These are phyloP conservation scores for Phoma herbarum DNA, from an alignment of 2,329 filamentous ascomycete genomes.

Conservation along the genomic window DNA sequence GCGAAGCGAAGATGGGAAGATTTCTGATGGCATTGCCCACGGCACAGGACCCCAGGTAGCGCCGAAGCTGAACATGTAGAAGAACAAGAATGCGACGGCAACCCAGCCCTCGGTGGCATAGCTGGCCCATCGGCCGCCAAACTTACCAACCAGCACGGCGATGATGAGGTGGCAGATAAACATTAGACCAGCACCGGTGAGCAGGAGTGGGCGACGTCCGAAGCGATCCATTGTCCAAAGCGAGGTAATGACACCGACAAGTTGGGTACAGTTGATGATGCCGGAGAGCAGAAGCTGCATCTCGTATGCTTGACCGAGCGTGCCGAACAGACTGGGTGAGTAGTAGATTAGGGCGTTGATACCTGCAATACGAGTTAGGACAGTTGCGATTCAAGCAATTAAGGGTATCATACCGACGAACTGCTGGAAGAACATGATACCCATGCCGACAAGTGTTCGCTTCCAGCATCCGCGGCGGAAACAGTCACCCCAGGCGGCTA, in stretches of 20 bases:
- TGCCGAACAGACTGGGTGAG: constrained; percentile 67
- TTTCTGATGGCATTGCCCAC: constrained; percentile 63
- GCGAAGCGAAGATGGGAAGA: constrained; percentile 68
- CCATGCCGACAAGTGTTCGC: constrained; percentile 54
- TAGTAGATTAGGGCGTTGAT: constrained; percentile 66
- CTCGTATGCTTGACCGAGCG: constrained; percentile 65
- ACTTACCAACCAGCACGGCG: constrained; percentile 64
- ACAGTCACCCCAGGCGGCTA: constrained; percentile 58
- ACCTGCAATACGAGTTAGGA: not conserved
- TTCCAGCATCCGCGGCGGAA: constrained; percentile 57
- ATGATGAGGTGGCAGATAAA: constrained; percentile 63
- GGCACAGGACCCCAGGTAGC: constrained; percentile 65
- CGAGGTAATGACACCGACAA: constrained; percentile 52
- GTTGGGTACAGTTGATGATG: constrained; percentile 65
- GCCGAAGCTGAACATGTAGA: constrained; percentile 71
- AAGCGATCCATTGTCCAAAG: constrained; percentile 57
- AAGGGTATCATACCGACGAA: not conserved
- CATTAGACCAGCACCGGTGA: constrained; percentile 58
- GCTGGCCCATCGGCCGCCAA: constrained; percentile 59
- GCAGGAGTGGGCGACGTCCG: constrained; percentile 52
- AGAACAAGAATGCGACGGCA: constrained; percentile 66
- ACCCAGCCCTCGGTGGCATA: constrained; percentile 64
- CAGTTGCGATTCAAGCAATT: not conserved
- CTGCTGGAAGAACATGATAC: constrained; percentile 55
- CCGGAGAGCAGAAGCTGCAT: constrained; percentile 69